phyloP scores from a whole-genome alignment of 306 rosid genomes.

The Herpetospermum pedunculosum region DNA sequence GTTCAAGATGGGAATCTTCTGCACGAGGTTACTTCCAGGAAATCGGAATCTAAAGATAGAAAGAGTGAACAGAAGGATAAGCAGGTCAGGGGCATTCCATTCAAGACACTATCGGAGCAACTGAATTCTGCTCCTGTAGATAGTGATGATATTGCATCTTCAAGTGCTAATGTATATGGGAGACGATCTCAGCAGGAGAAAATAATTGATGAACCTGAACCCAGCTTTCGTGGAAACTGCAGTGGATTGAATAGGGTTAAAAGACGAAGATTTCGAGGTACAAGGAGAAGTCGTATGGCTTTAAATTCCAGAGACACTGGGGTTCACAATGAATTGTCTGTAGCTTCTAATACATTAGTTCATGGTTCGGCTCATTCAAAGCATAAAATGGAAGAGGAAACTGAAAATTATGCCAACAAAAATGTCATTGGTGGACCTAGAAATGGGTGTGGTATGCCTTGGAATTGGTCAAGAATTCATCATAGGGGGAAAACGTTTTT shows the following conservation, averaged over 20 bases:
- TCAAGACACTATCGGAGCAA: slow-evolving; percentile 72
- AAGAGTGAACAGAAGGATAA: slow-evolving; percentile 59
- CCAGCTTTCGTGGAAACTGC: slow-evolving; percentile 39
- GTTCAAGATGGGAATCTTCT: slow-evolving; percentile 33
- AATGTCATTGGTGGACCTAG: slow-evolving; percentile 73
- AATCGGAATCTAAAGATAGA: slow-evolving; percentile 54
- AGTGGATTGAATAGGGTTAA: slow-evolving; percentile 55
- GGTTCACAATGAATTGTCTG: slow-evolving; percentile 72
- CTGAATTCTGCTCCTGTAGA: slow-evolving; percentile 53
- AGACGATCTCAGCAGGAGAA: slow-evolving; percentile 42
- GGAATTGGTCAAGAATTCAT: slow-evolving; percentile 99
- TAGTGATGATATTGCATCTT: slow-evolving; percentile 71
- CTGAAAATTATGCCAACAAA: slow-evolving; percentile 33
- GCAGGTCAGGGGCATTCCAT: slow-evolving; percentile 37
- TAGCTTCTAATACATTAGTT: slow-evolving; percentile 75
- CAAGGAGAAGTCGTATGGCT: slow-evolving; percentile 53
- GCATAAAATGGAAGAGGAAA: slow-evolving; percentile 52
- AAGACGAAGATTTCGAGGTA: slow-evolving; percentile 62
- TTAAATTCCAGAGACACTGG: slow-evolving; percentile 61
- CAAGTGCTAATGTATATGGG: slow-evolving; percentile 49
- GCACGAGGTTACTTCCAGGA: slow-evolving; percentile 48
- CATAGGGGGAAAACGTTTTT: slow-evolving; percentile 79
- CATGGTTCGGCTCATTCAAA: slow-evolving; percentile 44
- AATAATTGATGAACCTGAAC: slow-evolving; percentile 44
- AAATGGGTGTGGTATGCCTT: slow-evolving; percentile 95